These are phyloP conservation scores for Tetrapisispora taiwanensis DNA, from an alignment of 805 yeast species.

Conservation along the genomic window DNA sequence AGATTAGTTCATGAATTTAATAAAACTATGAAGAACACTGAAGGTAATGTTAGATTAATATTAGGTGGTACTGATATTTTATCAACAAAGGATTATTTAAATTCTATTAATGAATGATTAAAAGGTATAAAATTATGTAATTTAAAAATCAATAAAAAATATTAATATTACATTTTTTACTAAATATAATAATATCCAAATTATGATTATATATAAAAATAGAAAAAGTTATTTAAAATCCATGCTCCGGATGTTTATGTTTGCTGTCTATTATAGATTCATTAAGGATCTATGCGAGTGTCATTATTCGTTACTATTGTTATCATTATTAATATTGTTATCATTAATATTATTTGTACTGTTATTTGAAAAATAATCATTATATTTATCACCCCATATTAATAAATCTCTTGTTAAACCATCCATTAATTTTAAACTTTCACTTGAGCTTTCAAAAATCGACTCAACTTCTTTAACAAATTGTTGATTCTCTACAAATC, in stretches of 20 bases:
- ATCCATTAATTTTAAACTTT: slow-evolving; percentile 60
- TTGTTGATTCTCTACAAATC: slow-evolving; percentile 35
- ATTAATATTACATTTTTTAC: background rate
- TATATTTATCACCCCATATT: slow-evolving; percentile 68
- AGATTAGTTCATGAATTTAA: slow-evolving; percentile 68
- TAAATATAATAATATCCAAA: background rate
- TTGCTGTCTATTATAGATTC: too few species aligned
- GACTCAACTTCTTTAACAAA: slow-evolving; percentile 32
- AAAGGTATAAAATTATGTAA: background rate
- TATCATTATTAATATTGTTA: too few species aligned
- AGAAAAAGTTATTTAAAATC: too few species aligned
- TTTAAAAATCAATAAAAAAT: background rate
- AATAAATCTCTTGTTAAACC: slow-evolving; percentile 58
- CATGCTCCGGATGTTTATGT: too few species aligned
- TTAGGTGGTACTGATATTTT: slow-evolving; percentile 72
- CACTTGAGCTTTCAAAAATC: slow-evolving; percentile 43
- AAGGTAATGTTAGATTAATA: slow-evolving; percentile 50
- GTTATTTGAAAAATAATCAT: slow-evolving; percentile 10
- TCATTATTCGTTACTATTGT: too few species aligned
- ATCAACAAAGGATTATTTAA: slow-evolving; percentile 36
- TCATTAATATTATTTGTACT: background rate
- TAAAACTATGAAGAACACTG: slow-evolving; percentile 30
- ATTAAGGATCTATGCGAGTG: too few species aligned
- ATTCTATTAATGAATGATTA: slow-evolving; percentile 8
- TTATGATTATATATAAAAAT: background rate